A percentile compares a stretch with the other conserved stretches of the same genome.
phyloP scores from a whole-genome alignment of 2,329 filamentous ascomycete species.

The Diaporthe caulivora region DNA sequence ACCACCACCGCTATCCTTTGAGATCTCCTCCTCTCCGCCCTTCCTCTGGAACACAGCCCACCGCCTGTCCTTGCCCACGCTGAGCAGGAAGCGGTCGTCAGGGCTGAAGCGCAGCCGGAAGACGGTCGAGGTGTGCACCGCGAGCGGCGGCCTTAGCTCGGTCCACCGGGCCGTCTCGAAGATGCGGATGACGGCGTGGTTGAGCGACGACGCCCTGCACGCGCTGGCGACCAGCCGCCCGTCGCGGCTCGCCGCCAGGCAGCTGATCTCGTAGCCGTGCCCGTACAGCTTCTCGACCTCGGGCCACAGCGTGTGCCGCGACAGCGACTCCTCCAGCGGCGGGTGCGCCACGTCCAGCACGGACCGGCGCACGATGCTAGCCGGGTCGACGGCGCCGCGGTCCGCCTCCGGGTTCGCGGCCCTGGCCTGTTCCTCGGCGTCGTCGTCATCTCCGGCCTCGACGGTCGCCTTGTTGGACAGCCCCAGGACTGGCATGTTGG shows the following conservation, averaged over 20 bases:
- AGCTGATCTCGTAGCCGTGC: slow-evolving; percentile 96
- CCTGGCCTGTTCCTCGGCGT: slow-evolving; percentile 50
- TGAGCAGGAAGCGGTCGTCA: slow-evolving; percentile 82
- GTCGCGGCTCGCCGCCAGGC: slow-evolving; percentile 82
- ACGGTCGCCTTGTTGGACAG: slow-evolving; percentile 95
- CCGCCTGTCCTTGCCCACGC: slow-evolving; percentile 90
- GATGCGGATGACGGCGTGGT: slow-evolving; percentile 93
- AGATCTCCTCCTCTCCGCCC: slow-evolving; percentile 41
- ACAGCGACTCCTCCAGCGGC: slow-evolving; percentile 89
- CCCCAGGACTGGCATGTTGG: slow-evolving; percentile 94
- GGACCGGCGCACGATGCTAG: slow-evolving; percentile 68
- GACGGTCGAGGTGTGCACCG: slow-evolving; percentile 88
- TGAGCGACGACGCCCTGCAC: slow-evolving; percentile 90
- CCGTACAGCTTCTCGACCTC: slow-evolving; percentile 97
- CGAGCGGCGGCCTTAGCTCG: slow-evolving; percentile 84
- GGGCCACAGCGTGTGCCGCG: slow-evolving; percentile 93
- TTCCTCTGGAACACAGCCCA: slow-evolving; percentile 84
- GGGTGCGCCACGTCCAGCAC: slow-evolving; percentile 78
- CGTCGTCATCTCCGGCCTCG: slow-evolving; percentile 56
- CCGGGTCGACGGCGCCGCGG: slow-evolving; percentile 66
- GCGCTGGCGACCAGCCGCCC: slow-evolving; percentile 86
- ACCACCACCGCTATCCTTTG: not conserved
- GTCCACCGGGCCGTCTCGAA: slow-evolving; percentile 92
- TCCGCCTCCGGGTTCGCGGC: slow-evolving; percentile 57
- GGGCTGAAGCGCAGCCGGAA: slow-evolving; percentile 84